Percentiles rank a stretch among this genome's conserved stretches.
These are phyloP conservation scores for Cenchrus americanus DNA, from an alignment of 176 grass and related monocot genomes.

Conservation along the genomic window DNA sequence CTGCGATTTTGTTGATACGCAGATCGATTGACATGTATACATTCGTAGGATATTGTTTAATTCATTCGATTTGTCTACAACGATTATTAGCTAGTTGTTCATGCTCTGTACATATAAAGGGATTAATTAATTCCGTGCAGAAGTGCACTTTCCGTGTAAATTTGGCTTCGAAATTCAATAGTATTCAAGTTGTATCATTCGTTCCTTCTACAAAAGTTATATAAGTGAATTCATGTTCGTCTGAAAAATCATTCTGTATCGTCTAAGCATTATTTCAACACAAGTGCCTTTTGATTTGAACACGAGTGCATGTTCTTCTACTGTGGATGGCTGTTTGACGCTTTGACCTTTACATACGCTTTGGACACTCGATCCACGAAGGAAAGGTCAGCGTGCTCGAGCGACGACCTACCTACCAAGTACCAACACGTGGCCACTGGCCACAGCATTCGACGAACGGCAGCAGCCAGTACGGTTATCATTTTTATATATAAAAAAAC, in stretches of 20 bases:
- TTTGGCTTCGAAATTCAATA: not conserved
- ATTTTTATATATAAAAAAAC: too few species aligned
- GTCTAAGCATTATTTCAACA: not conserved
- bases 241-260: not conserved
- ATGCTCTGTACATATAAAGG: not conserved
- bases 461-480: not conserved
- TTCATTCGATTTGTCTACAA: too few species aligned
- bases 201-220: not conserved
- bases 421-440: not conserved
- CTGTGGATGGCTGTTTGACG: not conserved
- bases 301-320: not conserved
- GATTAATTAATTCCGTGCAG: slow-evolving; percentile 13
- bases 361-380: slow-evolving; percentile 8
- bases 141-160: not conserved
- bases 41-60: not conserved
- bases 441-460: not conserved
- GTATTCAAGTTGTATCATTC: not conserved
- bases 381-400: slow-evolving; percentile 10
- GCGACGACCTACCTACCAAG: not conserved
- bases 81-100: not conserved
- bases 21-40: not conserved
- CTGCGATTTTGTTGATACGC: not conserved
- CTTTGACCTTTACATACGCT: slow-evolving; percentile 1
- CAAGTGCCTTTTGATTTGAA: not conserved
- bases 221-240: not conserved